phyloP scores from a whole-genome alignment of 1,139 yeast genomes.

The Yamadazyma pseudoaaseri region DNA sequence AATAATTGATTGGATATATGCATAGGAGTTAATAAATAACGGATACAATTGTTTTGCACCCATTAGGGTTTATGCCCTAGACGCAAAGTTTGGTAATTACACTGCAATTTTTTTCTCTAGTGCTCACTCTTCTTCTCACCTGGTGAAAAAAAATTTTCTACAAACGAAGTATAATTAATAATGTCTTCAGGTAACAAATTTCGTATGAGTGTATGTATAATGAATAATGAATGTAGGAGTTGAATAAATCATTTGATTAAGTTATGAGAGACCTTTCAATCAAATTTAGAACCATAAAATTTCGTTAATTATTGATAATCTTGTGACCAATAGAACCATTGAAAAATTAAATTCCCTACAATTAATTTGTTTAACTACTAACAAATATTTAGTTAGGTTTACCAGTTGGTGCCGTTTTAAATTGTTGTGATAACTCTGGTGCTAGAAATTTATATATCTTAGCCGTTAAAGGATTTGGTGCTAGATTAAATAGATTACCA shows the following conservation, averaged over 20 bases:
- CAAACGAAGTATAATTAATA: slow-evolving; percentile 7
- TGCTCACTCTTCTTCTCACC: slow-evolving; percentile 4
- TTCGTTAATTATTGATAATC: too few species aligned
- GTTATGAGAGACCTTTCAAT: too few species aligned
- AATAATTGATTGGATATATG: slow-evolving; percentile 25
- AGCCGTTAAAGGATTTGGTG: slow-evolving; percentile 99
- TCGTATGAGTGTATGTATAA: slow-evolving; percentile 96
- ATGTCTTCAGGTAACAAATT: slow-evolving; percentile 95
- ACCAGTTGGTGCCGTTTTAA: slow-evolving; percentile 99
- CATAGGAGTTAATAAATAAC: slow-evolving; percentile 2
- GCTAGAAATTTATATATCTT: slow-evolving; percentile 99
- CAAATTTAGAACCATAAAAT: too few species aligned
- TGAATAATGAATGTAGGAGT: too few species aligned
- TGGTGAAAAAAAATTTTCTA: slow-evolving; percentile 1
- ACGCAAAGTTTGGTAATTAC: not conserved
- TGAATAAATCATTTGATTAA: too few species aligned
- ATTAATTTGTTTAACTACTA: too few species aligned
- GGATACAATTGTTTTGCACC: not conserved
- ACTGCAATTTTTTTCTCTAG: not conserved
- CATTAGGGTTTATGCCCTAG: slow-evolving; percentile 1
- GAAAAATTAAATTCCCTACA: too few species aligned
- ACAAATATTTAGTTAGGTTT: slow-evolving; percentile 66
- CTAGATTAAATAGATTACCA: slow-evolving; percentile 99
- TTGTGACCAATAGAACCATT: too few species aligned
- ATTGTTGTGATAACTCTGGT: slow-evolving; percentile 99